These are phyloP conservation scores for Pyricularia sp. DNA, from an alignment of 2,329 filamentous ascomycete species.

Conservation along the genomic window DNA sequence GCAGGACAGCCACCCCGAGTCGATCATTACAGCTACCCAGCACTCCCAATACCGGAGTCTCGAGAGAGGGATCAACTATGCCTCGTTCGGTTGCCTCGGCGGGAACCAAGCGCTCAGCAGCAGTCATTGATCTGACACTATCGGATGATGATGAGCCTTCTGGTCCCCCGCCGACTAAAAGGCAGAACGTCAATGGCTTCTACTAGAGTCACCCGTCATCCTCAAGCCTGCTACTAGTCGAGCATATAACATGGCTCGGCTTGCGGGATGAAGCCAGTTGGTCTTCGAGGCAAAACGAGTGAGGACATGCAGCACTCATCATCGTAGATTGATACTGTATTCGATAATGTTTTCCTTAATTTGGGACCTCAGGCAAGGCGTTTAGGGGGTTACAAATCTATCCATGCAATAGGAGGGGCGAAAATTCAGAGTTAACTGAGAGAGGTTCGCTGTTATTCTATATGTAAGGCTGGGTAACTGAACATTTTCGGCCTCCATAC, in stretches of 20 bases:
- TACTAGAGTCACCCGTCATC: not conserved
- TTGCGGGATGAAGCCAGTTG: not conserved
- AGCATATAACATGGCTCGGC: not conserved
- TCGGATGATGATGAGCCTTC: conserved; percentile 40
- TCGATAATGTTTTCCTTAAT: not conserved
- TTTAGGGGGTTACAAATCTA: not conserved
- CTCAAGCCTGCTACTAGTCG: not conserved
- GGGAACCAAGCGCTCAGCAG: conserved; percentile 34
- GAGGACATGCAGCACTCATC: not conserved
- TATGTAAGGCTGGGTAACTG: not conserved
- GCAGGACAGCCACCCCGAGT: conserved; percentile 23
- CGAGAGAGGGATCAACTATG: conserved; percentile 23
- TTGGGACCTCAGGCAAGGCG: not conserved
- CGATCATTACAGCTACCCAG: conserved; percentile 9
- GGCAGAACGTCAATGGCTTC: conserved; percentile 20
- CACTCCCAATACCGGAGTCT: conserved; percentile 19
- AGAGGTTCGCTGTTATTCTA: not conserved
- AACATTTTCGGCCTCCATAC: not conserved
- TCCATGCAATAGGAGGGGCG: not conserved
- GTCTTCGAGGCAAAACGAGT: not conserved
- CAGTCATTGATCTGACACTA: conserved; percentile 47
- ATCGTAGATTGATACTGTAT: not conserved
- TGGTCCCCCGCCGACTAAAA: conserved; percentile 30
- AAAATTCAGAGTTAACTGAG: not conserved
- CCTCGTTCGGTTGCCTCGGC: conserved; percentile 17